phyloP scores from a whole-genome alignment of 495 filamentous ascomycete genomes.

The Mycothermus thermophilus region DNA sequence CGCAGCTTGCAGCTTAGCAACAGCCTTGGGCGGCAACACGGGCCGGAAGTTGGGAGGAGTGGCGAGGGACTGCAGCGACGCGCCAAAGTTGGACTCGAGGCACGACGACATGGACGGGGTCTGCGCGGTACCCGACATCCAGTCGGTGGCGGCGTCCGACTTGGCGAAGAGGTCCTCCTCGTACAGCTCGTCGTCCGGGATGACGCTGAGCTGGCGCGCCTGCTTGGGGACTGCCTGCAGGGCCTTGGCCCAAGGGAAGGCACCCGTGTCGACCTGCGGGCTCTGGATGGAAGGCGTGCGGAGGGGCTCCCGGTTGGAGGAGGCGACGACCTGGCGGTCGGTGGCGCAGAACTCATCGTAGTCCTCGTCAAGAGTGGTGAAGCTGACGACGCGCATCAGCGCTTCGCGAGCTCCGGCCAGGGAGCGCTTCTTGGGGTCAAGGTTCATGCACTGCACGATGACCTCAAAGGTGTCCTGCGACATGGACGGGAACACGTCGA shows the following conservation, averaged over 20 bases:
- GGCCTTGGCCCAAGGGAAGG: conserved; percentile 92
- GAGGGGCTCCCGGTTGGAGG: conserved; percentile 85
- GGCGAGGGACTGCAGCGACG: conserved; percentile 47
- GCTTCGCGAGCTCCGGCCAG: conserved; percentile 60
- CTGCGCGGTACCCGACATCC: conserved; percentile 52
- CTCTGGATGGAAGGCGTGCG: conserved; percentile 91
- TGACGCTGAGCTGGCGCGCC: conserved; percentile 75
- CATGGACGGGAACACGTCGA: conserved; percentile 98
- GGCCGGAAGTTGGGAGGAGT: conserved; percentile 28
- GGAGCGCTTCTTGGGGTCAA: conserved; percentile 84
- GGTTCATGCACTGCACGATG: conserved; percentile 68
- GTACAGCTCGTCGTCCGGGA: conserved; percentile 61
- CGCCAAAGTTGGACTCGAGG: conserved; percentile 59
- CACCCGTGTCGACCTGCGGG: conserved; percentile 61
- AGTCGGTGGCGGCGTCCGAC: conserved; percentile 59
- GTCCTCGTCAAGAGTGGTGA: conserved; percentile 75
- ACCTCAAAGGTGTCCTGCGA: conserved; percentile 95
- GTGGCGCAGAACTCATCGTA: conserved; percentile 90
- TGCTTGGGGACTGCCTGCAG: conserved; percentile 61
- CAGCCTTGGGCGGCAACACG: conserved; percentile 18
- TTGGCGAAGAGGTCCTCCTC: conserved; percentile 81
- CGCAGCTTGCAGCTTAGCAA: conserved; percentile 19
- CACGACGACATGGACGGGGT: conserved; percentile 70
- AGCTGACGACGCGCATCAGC: conserved; percentile 66
- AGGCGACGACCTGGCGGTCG: conserved; percentile 55